These are phyloP conservation scores for Leishmania lainsoni DNA, from an alignment of 208 protist species.

Conservation along the genomic window DNA sequence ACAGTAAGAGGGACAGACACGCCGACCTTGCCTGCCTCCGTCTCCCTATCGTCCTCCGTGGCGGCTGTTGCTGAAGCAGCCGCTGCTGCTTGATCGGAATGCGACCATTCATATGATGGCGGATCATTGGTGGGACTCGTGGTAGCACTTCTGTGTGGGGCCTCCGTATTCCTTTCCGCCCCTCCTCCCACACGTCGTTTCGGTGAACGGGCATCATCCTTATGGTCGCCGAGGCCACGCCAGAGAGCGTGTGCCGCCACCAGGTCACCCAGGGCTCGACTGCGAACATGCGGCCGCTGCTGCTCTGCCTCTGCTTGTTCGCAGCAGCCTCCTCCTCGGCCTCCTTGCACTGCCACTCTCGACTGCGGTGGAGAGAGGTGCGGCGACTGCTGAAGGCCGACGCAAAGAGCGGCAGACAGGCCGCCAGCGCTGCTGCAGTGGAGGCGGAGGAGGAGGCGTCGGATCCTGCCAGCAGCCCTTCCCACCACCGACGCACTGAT, in stretches of 20 bases:
- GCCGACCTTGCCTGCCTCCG: not conserved
- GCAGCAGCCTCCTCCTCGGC: conserved; percentile 14
- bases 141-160: not conserved
- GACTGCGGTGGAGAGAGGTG: conserved; percentile 22
- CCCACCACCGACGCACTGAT: not conserved
- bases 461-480: not conserved
- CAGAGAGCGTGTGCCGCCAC: conserved; percentile 17
- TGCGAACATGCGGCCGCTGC: not conserved
- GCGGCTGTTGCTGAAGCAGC: not conserved
- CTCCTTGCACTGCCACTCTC: conserved; percentile 15
- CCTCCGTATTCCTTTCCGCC: not conserved
- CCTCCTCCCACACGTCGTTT: not conserved
- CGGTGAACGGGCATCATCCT: not conserved
- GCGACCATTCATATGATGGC: not conserved
- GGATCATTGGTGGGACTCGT: not conserved
- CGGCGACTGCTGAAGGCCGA: conserved; percentile 24
- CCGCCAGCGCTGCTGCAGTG: not conserved
- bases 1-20: conserved; percentile 25
- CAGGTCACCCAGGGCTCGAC: not conserved
- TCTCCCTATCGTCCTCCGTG: not conserved
- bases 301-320: not conserved
- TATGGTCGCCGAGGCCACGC: not conserved
- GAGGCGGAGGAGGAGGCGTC: not conserved
- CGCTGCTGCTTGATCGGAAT: not conserved
- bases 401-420: conserved; percentile 24